Evolutionary conservation across 371 early-diverging fungal species (phyloP).

Genomic region (Apophysomyces variabilis): DNA sequence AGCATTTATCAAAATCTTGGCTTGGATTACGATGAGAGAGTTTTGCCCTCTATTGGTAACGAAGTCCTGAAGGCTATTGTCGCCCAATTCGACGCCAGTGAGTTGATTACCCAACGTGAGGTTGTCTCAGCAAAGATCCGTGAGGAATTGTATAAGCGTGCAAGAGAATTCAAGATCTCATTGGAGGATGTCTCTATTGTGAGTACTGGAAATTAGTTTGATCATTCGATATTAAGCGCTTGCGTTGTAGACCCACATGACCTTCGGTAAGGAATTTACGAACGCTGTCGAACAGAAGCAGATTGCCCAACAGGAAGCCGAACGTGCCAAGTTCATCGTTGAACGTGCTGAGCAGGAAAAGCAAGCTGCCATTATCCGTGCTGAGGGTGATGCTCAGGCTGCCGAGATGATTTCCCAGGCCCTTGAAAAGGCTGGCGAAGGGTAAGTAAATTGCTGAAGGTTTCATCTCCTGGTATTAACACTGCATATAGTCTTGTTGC

Average conservation of each 20-base stretch:
- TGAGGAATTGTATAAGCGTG: slow-evolving; percentile 93
- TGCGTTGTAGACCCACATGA: slow-evolving; percentile 84
- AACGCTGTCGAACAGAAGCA: slow-evolving; percentile 92
- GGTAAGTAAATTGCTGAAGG: slow-evolving; percentile 11
- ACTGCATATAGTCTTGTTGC: slow-evolving; percentile 76
- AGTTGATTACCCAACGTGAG: slow-evolving; percentile 98
- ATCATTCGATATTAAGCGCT: background rate
- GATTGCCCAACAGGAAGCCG: slow-evolving; percentile 97
- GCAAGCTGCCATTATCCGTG: slow-evolving; percentile 96
- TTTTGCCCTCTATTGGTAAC: slow-evolving; percentile 97
- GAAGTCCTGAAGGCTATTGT: slow-evolving; percentile 98
- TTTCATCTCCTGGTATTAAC: too few relatives aligned
- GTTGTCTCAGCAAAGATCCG: slow-evolving; percentile 93
- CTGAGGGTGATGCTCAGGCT: slow-evolving; percentile 97
- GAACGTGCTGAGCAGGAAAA: slow-evolving; percentile 97
- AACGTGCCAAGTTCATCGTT: slow-evolving; percentile 94
- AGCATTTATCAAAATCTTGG: slow-evolving; percentile 92
- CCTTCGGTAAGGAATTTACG: slow-evolving; percentile 97
- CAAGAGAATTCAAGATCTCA: slow-evolving; percentile 92
- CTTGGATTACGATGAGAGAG: slow-evolving; percentile 96
- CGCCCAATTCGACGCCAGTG: slow-evolving; percentile 98
- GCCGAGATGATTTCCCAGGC: slow-evolving; percentile 89
- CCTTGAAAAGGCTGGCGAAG: slow-evolving; percentile 87
- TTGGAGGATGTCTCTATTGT: slow-evolving; percentile 98
- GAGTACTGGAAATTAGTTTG: slow-evolving; percentile 26